Evolutionary conservation across 2,329 filamentous ascomycete species (phyloP), one percentile per base, ranked within the genome.

Genomic region (Fusarium oligoseptatum): DNA sequence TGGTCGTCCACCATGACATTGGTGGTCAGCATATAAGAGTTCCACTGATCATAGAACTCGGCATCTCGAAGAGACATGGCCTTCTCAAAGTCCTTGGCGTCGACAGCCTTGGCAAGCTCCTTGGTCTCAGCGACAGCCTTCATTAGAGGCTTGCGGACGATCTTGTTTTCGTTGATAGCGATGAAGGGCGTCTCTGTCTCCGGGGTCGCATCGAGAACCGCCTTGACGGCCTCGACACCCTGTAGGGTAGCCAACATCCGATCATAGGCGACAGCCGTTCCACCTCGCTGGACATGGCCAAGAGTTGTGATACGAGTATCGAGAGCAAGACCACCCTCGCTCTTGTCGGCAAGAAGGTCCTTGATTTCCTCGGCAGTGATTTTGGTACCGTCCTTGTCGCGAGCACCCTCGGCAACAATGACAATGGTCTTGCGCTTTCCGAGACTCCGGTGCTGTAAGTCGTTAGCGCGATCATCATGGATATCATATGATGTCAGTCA

Each of bases 341-440:
- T 86, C 80, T 91, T 91, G 80, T 92, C 90, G 41, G 95, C 92
- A n/a, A 99, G 90, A 60, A 98, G 91, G 77, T 96, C 90, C 83
- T 97, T 98, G 83, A 99, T 94, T 84, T 93, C 92, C 20, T 88
- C 86, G 11, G 95, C 92, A 1, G 91, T 91, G 79, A 99, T 97
- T 84, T 94, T 96, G 81, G 93, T 93, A 68, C 98, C 91, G 63
- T 96, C 85, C 74, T 90, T 89, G 84, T 98, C 95, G 76, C 95
- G 93, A 56, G 97, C 97, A 76, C 97, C 97, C 85, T 99, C 97
- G 62, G 97, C 97, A 62, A 99, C 93, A 78, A 99, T 98, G 79
- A 99, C 96, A 78, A 98, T 98, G 2, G 97, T 98, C 87, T 98
- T 97, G 79, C 97, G 91, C 89, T 98, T 99, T 80, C 97, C 97